Evolutionary conservation across 1,284 basidiomycete species (phyloP), one percentile per base, ranked within the genome.

Genomic region (Calocybe gambosa): DNA sequence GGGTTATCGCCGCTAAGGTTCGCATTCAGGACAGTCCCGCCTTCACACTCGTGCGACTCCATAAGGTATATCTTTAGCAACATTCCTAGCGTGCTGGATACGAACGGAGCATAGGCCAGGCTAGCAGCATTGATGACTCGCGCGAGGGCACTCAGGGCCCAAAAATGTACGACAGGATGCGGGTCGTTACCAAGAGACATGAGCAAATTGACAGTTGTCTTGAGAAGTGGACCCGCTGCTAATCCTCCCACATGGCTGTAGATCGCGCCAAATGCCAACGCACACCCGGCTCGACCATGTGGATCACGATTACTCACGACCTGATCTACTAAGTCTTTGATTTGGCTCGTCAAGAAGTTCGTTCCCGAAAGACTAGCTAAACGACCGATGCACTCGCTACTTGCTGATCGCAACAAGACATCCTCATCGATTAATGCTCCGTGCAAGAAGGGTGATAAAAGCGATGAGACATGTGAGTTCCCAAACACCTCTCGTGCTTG

Each of bases 241-340:
- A 99, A 74, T 29, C 93, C 91, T 12, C 96, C 96, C 28, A 99
- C 93, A 56, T 92, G 80, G 43, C 78, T 82, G 66, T 97, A 97
- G 38, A 99, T 91, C 5, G 92, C 77, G n/a, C 93, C 93, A 56
- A 99, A 93, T 0, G 94, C 89, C 15, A 93, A 66, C 0, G 94
- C 93, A 59, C 93, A 98, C 1, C 96, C 96, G 5, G 95, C 93
- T 20, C 96, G 83, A 10, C 85, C 88, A 55, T 93, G 81, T 0
- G 96, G 95, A 61, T 96, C 89, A 8, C 94, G 88, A 63, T 99
- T 97, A 64, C 78, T 91, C 50, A 99, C 92, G n/a, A 99, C 89
- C 59, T 94, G 89, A 57, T 97, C 91, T 5, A 99, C 93, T 8
- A 97, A 75, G 57, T 83, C 85, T 62, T 97, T 97, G 52, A 94